Conservation (phyloP, 371 early-diverging fungal genomes). For the Actinomortierella wolfii region DNA sequence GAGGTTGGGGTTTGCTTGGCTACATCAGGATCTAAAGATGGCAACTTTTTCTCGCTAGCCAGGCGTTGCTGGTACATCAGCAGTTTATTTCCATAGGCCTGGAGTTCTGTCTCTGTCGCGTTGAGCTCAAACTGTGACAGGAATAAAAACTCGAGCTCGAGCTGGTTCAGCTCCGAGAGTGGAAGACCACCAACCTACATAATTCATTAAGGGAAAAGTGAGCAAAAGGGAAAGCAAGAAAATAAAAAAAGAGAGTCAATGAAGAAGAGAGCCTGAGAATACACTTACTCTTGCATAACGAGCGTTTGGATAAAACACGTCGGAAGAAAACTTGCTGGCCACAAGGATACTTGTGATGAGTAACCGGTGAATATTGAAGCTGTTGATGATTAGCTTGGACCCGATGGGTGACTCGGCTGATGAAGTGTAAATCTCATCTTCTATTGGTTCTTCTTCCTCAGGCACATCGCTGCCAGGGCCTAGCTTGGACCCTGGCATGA, state of each 20-base stretch:
- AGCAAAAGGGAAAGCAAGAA: slow-evolving; percentile 1
- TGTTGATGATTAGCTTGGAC: slow-evolving; percentile 60
- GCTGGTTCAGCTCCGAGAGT: slow-evolving; percentile 79
- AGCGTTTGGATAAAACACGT: slow-evolving; percentile 82
- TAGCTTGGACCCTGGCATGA: no score
- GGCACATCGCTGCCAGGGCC: slow-evolving; percentile 3
- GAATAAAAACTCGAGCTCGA: slow-evolving; percentile 89
- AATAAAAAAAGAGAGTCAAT: slow-evolving; percentile 3
- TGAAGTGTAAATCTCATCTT: slow-evolving; percentile 40
- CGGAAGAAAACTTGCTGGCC: slow-evolving; percentile 84
- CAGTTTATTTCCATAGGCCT: slow-evolving; percentile 70
- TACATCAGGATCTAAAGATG: not conserved
- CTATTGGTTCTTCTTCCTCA: slow-evolving; percentile 40
- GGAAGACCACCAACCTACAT: slow-evolving; percentile 85
- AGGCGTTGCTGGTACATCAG: slow-evolving; percentile 47
- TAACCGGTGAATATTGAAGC: slow-evolving; percentile 82
- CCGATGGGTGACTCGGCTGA: slow-evolving; percentile 43
- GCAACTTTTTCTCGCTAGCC: not conserved
- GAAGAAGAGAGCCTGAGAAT: not conserved
- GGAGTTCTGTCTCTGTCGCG: slow-evolving; percentile 69
- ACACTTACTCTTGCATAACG: slow-evolving; percentile 71
- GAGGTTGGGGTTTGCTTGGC: no score
- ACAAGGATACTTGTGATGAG: slow-evolving; percentile 81
- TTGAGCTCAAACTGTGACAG: slow-evolving; percentile 84
- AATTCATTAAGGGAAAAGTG: not conserved